Percentiles rank a stretch among this genome's conserved stretches.
Evolutionary conservation across 2,329 filamentous ascomycete genomes (phyloP).

Genomic region (Geoglossum cookeanum): DNA sequence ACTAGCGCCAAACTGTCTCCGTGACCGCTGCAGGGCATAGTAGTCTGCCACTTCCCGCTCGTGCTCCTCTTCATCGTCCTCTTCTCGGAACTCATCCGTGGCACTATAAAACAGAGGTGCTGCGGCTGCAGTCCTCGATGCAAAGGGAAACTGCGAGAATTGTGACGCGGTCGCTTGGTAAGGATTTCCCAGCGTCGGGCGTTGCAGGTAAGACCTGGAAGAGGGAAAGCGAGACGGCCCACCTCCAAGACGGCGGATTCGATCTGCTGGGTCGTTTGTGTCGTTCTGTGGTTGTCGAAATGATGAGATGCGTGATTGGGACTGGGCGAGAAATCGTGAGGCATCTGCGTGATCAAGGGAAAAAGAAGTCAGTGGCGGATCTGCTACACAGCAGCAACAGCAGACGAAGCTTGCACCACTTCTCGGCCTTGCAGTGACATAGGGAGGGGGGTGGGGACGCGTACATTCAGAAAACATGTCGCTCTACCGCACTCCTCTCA

Average conservation of each 20-base stretch:
- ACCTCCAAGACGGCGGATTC: conserved; percentile 22
- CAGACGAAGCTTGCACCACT: neutral
- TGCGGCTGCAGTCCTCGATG: conserved; percentile 47
- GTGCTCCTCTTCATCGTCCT: conserved; percentile 81
- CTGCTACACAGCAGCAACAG: too few species aligned
- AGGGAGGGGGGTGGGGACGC: neutral
- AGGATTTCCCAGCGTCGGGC: conserved; percentile 38
- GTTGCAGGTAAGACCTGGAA: conserved; percentile 29
- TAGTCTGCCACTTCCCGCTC: conserved; percentile 86
- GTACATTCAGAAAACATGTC: conserved; percentile 6
- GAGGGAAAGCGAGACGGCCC: conserved; percentile 27
- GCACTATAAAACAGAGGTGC: conserved; percentile 88
- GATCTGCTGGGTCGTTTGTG: conserved; percentile 28
- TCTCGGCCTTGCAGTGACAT: neutral
- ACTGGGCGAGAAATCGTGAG: conserved; percentile 89
- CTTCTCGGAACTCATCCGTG: conserved; percentile 75
- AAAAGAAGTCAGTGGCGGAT: conserved; percentile 5
- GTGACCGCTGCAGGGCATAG: conserved; percentile 75
- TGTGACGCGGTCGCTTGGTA: conserved; percentile 58
- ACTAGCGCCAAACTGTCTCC: conserved; percentile 70
- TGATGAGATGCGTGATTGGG: conserved; percentile 67
- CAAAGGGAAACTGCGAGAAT: conserved; percentile 58
- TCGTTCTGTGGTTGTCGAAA: conserved; percentile 32
- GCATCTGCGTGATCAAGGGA: conserved; percentile 47
- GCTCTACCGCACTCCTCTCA: neutral